phyloP scores from a whole-genome alignment of 305 asterid genomes.

The Fraxinus ornus region DNA sequence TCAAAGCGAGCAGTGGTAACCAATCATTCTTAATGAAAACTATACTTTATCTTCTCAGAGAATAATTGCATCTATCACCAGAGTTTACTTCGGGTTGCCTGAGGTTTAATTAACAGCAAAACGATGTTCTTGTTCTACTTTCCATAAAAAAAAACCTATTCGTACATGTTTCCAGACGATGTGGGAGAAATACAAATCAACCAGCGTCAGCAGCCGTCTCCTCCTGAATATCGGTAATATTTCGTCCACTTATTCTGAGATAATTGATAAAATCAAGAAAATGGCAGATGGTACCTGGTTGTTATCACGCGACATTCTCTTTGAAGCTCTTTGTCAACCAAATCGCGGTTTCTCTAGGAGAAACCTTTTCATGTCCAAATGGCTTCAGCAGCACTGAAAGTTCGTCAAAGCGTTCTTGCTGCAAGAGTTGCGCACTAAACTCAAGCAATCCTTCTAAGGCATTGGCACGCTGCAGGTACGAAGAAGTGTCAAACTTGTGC shows the following conservation, averaged over 20 bases:
- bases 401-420: slow-evolving; percentile 84
- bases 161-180: not conserved
- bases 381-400: slow-evolving; percentile 84
- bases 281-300: not conserved
- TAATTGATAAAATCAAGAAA: not conserved
- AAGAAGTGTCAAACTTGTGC: slow-evolving; percentile 73
- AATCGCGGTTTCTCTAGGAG: slow-evolving; percentile 91
- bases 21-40: not conserved
- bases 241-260: not conserved
- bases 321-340: slow-evolving; percentile 97
- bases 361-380: slow-evolving; percentile 85
- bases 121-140: not conserved
- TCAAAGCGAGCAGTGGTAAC: not conserved
- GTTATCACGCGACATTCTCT: slow-evolving; percentile 36
- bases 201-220: not conserved
- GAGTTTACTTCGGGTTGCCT: not conserved
- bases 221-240: not conserved
- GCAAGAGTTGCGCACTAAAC: slow-evolving; percentile 84
- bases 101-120: not conserved
- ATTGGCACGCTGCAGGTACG: slow-evolving; percentile 87
- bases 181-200: not conserved
- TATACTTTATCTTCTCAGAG: not conserved
- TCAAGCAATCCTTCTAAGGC: slow-evolving; percentile 92
- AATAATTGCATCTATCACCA: not conserved
- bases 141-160: not conserved